These are phyloP conservation scores for Dictyostelium capitatum DNA, from an alignment of 78 protist species.

Conservation along the genomic window DNA sequence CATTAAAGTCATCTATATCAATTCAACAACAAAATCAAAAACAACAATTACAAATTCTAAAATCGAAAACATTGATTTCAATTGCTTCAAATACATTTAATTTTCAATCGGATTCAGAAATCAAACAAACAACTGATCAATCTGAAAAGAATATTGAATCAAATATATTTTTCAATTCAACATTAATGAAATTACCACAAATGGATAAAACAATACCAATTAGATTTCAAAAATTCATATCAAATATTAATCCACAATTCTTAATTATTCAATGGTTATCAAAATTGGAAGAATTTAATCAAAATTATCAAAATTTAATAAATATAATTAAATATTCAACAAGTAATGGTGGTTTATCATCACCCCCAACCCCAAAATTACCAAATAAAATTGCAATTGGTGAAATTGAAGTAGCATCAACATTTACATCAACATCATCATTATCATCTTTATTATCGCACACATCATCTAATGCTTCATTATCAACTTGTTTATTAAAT, in stretches of 20 bases:
- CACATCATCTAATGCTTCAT: not conserved
- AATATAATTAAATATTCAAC: not conserved
- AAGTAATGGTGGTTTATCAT: no score
- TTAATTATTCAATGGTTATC: constrained; percentile 7
- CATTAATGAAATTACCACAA: not conserved
- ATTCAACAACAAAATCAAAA: not conserved
- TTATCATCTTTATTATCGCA: not conserved
- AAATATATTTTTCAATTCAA: not conserved
- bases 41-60: not conserved
- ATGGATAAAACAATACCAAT: constrained; percentile 14
- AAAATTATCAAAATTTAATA: constrained; percentile 11
- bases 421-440: constrained; percentile 9
- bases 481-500: not conserved
- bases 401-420: not conserved
- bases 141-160: not conserved
- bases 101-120: constrained; percentile 49
- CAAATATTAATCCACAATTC: not conserved
- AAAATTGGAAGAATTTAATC: not conserved
- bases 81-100: constrained; percentile 15
- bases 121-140: not conserved
- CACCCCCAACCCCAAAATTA: constrained; percentile 10
- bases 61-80: constrained; percentile 22
- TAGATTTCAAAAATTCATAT: constrained; percentile 3
- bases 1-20: not conserved
- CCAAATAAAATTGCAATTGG: not conserved